Conservation (phyloP, 2,329 filamentous ascomycete species). For the Nannizziopsis barbatae region DNA sequence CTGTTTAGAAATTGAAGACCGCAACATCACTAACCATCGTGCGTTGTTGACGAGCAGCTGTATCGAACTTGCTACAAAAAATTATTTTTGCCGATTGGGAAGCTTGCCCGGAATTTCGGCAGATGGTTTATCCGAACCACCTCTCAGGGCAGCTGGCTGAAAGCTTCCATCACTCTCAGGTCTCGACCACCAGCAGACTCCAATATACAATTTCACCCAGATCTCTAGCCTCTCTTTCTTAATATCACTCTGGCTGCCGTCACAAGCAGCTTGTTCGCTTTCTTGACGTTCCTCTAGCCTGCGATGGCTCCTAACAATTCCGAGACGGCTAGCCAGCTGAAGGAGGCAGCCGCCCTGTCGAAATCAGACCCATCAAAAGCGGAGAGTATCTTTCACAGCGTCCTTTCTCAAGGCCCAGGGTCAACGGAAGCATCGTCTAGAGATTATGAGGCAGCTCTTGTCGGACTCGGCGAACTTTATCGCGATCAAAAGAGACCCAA, state of each 20-base stretch:
- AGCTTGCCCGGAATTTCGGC: neutral
- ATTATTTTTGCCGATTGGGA: conserved; percentile 2
- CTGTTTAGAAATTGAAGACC: neutral
- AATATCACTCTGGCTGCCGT: neutral
- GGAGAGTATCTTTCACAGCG: conserved; percentile 77
- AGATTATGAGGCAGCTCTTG: conserved; percentile 81
- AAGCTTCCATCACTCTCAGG: neutral
- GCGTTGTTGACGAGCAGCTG: neutral
- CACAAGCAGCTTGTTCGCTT: neutral
- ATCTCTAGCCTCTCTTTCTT: neutral
- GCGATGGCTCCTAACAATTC: conserved; percentile 39
- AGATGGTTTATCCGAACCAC: conserved; percentile 4
- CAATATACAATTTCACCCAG: neutral
- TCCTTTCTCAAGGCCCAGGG: conserved; percentile 73
- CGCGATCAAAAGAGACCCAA: conserved; percentile 67
- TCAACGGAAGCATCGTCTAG: conserved; percentile 75
- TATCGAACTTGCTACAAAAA: neutral
- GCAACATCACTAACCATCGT: conserved; percentile 14
- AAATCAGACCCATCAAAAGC: conserved; percentile 74
- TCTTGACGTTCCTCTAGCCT: neutral
- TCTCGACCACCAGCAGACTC: conserved; percentile 1
- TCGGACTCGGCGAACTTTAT: conserved; percentile 85
- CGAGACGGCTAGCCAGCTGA: conserved; percentile 56
- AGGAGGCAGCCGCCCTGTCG: conserved; percentile 75
- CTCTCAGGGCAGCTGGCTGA: neutral